Conservation (phyloP, 805 yeast genomes). For the Cyberlindnera lachancei region DNA sequence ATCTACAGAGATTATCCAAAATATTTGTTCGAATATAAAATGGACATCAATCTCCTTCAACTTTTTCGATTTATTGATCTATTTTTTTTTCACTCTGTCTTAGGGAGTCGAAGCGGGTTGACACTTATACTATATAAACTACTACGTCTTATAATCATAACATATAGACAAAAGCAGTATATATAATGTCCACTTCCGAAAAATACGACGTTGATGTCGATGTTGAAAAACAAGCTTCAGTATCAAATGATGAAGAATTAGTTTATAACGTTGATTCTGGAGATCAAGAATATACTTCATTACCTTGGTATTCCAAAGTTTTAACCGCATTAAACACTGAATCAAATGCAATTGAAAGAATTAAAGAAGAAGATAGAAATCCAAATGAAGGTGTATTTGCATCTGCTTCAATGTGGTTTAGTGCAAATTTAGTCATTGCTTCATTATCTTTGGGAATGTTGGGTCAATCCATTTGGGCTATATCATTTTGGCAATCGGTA, state of each 20-base stretch:
- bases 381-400: conserved; percentile 52
- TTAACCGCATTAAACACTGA: conserved; percentile 35
- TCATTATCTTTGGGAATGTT: conserved; percentile 72
- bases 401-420: conserved; percentile 85
- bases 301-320: conserved; percentile 19
- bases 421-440: conserved; percentile 84
- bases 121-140: too few relatives aligned
- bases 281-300: conserved; percentile 10
- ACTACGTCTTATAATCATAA: too few relatives aligned
- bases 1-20: too few relatives aligned
- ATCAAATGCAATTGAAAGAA: conserved; percentile 71
- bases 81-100: too few relatives aligned
- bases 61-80: too few relatives aligned
- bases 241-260: conserved; percentile 14
- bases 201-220: too few relatives aligned
- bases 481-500: conserved; percentile 69
- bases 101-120: too few relatives aligned
- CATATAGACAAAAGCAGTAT: too few relatives aligned
- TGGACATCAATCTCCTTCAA: too few relatives aligned
- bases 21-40: too few relatives aligned
- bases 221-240: conserved; percentile 17
- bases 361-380: conserved; percentile 71
- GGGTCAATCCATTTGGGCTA: conserved; percentile 54
- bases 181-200: too few relatives aligned
- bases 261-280: conserved; percentile 15